phyloP scores from a whole-genome alignment of 2,329 filamentous ascomycete species.

The Dryadomyces quercus-mongolicae region DNA sequence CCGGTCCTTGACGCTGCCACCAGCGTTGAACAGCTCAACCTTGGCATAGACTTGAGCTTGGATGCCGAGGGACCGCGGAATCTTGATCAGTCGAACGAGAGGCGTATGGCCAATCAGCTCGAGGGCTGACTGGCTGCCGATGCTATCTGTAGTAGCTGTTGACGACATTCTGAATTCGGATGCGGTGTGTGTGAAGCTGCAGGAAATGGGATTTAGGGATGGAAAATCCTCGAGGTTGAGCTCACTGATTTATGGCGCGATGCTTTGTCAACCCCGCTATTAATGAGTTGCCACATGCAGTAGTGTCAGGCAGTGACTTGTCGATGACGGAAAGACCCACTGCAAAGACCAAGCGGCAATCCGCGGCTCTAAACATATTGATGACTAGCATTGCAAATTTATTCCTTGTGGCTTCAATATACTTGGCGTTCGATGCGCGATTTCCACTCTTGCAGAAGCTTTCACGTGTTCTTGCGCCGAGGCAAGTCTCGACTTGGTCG shows the following conservation, averaged over 20 bases:
- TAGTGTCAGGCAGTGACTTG: too few relatives aligned
- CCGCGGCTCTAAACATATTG: too few relatives aligned
- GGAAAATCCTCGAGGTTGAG: background rate
- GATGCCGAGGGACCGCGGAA: slow-evolving; percentile 83
- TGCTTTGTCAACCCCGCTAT: too few relatives aligned
- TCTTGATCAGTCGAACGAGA: slow-evolving; percentile 85
- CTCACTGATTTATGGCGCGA: too few relatives aligned
- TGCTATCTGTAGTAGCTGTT: background rate
- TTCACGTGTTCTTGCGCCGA: too few relatives aligned
- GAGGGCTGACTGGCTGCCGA: slow-evolving; percentile 7
- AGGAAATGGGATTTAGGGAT: background rate
- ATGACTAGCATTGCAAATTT: too few relatives aligned
- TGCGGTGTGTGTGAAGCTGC: background rate
- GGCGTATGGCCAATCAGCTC: slow-evolving; percentile 93
- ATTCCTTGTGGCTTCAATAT: too few relatives aligned
- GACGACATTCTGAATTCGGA: background rate
- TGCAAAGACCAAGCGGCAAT: background rate
- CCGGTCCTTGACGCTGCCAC: slow-evolving; percentile 86
- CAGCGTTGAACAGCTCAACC: slow-evolving; percentile 86
- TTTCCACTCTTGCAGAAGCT: too few relatives aligned
- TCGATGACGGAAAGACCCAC: background rate
- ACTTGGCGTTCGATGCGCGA: too few relatives aligned
- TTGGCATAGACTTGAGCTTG: slow-evolving; percentile 85
- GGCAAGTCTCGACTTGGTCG: too few relatives aligned
- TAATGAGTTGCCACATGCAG: too few relatives aligned